Evolutionary conservation across 257 asterid genomes (phyloP), one percentile per base, ranked within the genome.

Genomic region (Ehretia macrophylla): DNA sequence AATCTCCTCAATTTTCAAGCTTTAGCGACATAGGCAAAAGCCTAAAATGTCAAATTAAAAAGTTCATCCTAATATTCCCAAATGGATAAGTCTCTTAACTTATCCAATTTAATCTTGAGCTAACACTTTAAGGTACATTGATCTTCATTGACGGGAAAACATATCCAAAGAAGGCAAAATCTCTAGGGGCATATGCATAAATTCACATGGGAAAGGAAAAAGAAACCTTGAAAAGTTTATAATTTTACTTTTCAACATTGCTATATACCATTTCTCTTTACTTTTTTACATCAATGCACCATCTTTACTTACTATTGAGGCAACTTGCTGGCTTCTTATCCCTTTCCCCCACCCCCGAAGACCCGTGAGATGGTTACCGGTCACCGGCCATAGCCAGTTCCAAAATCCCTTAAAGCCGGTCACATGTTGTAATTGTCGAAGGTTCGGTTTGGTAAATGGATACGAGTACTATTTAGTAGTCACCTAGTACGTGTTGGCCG

Each of bases 361-460:
- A 32, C 58, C 56, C 47, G 59, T 47, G 59, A 60, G 37, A 19
- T 6, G 8, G 39, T 45, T 32, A 60, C n/a, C n/a, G n/a, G n/a
- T n/a, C n/a, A n/a, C 63, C 58, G 59, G 73, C 8, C 11, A 48
- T 61, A 55, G 57, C 64, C 59, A 17, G 64, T 68, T 32, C 8
- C 0, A 27, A 21, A 3, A 14, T n/a, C n/a, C 18, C 46, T 0
- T 0, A 17, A 60, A 61, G n/a, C n/a, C n/a, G n/a, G n/a, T n/a
- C n/a, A n/a, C 64, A 38, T 38, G 44, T 38, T 38, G 44, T 38
- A 38, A 6, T 38, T 38, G 44, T 38, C 9, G 16, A 4, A 3
- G 47, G 47, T 42, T 42, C 16, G 12, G 8, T 42, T 42, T 42
- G 47, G 16, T 42, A 42, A n/a, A 11, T 42, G 2, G 47, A 42